Conservation (phyloP, 1,284 basidiomycete species). For the Lignosus rhinocerotis region DNA sequence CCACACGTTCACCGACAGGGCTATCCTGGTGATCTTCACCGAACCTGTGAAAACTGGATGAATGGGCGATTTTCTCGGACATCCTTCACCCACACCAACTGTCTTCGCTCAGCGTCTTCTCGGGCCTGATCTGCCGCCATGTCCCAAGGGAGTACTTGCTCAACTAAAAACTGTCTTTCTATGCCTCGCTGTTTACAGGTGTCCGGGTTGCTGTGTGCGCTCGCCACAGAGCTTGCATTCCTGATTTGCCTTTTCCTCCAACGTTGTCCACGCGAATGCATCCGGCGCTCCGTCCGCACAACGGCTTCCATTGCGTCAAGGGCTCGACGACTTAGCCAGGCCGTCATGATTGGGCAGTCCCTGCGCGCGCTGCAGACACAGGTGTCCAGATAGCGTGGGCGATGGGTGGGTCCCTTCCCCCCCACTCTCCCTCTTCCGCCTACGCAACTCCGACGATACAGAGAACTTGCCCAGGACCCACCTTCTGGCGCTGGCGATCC, state of each 20-base stretch:
- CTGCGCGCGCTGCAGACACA: background rate
- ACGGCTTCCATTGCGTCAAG: slow-evolving; percentile 1
- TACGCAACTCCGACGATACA: background rate
- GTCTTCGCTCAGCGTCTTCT: background rate
- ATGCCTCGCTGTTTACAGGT: background rate
- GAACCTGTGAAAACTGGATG: background rate
- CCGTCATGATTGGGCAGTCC: background rate
- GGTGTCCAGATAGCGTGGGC: background rate
- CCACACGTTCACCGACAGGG: background rate
- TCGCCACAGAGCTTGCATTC: background rate
- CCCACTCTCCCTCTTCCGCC: background rate
- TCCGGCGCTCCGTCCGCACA: background rate
- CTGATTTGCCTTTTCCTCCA: background rate
- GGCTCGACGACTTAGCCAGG: background rate
- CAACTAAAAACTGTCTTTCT: background rate
- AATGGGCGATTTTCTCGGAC: slow-evolving; percentile 6
- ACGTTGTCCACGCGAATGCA: background rate
- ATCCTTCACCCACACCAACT: background rate
- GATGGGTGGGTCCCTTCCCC: background rate
- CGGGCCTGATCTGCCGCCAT: slow-evolving; percentile 3
- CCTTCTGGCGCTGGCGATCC: slow-evolving; percentile 11
- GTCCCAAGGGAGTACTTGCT: background rate
- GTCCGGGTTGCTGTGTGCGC: slow-evolving; percentile 1
- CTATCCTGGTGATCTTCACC: background rate
- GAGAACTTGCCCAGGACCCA: background rate